A percentile compares a stretch with the other conserved stretches of the same genome.
These are phyloP conservation scores for Xerophyta viscosa DNA, from an alignment of 106 monocot species.

Conservation along the genomic window DNA sequence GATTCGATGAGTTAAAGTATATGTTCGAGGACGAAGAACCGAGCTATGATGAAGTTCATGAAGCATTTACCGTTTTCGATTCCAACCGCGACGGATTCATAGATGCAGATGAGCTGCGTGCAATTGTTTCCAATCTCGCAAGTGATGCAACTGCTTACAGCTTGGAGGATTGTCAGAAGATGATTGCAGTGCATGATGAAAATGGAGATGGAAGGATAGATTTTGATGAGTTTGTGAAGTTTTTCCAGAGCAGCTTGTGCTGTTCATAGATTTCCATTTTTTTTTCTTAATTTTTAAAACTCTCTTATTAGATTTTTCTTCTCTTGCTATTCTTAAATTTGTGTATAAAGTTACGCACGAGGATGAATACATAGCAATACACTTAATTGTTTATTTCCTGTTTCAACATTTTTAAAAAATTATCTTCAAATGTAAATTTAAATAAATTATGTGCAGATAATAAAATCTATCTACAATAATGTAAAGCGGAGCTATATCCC, in stretches of 20 bases:
- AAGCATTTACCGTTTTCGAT: slow-evolving; percentile 68
- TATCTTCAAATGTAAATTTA: too few species aligned
- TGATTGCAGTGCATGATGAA: slow-evolving; percentile 45
- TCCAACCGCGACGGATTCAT: slow-evolving; percentile 60
- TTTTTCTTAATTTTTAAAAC: neutral
- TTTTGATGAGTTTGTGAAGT: slow-evolving; percentile 41
- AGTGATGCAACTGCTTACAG: slow-evolving; percentile 8
- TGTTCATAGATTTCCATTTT: neutral
- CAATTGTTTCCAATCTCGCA: slow-evolving; percentile 34
- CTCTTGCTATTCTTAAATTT: too few species aligned
- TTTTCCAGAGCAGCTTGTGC: slow-evolving; percentile 30
- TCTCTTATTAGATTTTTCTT: slow-evolving; percentile 2
- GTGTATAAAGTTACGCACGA: too few species aligned
- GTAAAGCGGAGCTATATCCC: too few species aligned
- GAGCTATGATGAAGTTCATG: slow-evolving; percentile 50
- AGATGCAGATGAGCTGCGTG: slow-evolving; percentile 46
- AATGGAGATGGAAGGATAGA: slow-evolving; percentile 41
- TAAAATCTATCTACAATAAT: too few species aligned
- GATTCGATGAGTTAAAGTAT: slow-evolving; percentile 15
- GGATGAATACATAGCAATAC: too few species aligned
- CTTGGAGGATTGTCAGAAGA: slow-evolving; percentile 32
- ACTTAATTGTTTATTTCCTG: too few species aligned
- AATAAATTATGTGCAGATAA: too few species aligned
- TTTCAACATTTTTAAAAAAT: too few species aligned
- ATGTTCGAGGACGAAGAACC: slow-evolving; percentile 79